Conservation (phyloP, 2,329 filamentous ascomycete species). For the Paraphoma sp. region DNA sequence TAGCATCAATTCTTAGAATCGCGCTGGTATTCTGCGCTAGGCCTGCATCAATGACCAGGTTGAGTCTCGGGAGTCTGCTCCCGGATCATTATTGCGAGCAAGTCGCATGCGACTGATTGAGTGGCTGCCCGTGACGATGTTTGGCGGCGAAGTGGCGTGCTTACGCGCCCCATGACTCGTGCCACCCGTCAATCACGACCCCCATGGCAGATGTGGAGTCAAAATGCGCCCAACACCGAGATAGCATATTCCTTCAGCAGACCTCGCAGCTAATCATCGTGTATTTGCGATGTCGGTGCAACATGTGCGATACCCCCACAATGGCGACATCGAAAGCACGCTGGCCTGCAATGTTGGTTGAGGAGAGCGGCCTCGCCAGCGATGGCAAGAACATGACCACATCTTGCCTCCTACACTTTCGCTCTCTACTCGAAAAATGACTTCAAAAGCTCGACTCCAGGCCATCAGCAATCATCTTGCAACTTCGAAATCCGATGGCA, state of each 20-base stretch:
- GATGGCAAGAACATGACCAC: background rate
- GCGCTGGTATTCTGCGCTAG: background rate
- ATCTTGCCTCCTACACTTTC: background rate
- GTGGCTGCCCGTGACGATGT: constrained; percentile 8
- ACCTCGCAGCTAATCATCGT: no score
- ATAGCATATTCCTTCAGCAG: background rate
- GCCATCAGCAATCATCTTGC: background rate
- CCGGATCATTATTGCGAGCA: background rate
- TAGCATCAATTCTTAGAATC: background rate
- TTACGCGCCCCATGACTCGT: constrained; percentile 4
- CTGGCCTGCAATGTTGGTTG: background rate
- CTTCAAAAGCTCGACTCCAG: background rate
- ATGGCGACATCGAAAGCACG: constrained; percentile 8
- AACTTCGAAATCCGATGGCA: background rate
- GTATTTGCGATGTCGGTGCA: constrained; percentile 2
- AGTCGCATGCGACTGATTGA: background rate
- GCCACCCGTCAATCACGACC: background rate
- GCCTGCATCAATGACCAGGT: background rate
- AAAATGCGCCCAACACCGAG: constrained; percentile 1
- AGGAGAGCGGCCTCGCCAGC: background rate
- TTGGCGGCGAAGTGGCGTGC: constrained; percentile 5
- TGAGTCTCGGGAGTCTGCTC: background rate
- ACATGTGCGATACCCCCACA: constrained; percentile 10
- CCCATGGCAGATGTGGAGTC: background rate
- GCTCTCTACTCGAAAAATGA: background rate